Percentiles rank a stretch among this genome's conserved stretches.
Conservation (phyloP, 352 stramenopile genomes). For the Globisporangium carolinianum region DNA sequence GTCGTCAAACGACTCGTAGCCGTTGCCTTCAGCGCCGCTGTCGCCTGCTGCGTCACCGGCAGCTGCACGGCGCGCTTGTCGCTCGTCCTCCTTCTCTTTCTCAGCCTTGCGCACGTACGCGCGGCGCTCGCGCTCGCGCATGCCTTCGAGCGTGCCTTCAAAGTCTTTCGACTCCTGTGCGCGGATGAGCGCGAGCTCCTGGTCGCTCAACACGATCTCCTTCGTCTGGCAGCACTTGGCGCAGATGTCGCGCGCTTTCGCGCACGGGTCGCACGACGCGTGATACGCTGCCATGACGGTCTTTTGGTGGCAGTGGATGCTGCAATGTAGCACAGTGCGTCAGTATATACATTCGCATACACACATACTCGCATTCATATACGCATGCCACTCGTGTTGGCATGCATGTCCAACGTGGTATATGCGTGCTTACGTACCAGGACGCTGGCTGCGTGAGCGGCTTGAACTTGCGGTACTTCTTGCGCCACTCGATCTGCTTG, state of each 20-base stretch:
- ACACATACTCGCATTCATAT: neutral
- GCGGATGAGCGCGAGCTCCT: slow-evolving; percentile 54
- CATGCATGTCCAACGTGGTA: too few relatives aligned
- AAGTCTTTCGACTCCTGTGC: slow-evolving; percentile 42
- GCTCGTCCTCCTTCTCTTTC: slow-evolving; percentile 48
- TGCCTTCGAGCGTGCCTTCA: slow-evolving; percentile 43
- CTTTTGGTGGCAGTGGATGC: slow-evolving; percentile 90
- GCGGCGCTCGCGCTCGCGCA: slow-evolving; percentile 77
- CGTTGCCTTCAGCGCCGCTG: slow-evolving; percentile 20
- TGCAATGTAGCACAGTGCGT: slow-evolving; percentile 17
- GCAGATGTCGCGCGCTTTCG: slow-evolving; percentile 84
- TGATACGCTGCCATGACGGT: slow-evolving; percentile 93
- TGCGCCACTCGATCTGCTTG: slow-evolving; percentile 97
- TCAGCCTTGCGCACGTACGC: slow-evolving; percentile 53
- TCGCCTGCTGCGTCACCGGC: slow-evolving; percentile 19
- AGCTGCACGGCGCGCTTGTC: slow-evolving; percentile 15
- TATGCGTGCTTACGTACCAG: slow-evolving; percentile 43
- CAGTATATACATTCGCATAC: neutral
- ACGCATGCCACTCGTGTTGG: neutral
- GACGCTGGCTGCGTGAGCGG: slow-evolving; percentile 91
- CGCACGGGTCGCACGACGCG: slow-evolving; percentile 88
- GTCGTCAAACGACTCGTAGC: slow-evolving; percentile 20
- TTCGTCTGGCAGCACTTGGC: slow-evolving; percentile 83
- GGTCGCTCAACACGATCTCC: slow-evolving; percentile 32
- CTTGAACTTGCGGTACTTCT: slow-evolving; percentile 99